Evolutionary conservation across 169 alveolate species (phyloP), one percentile per base, ranked within the genome.

Genomic region (Plasmodium billcollinsi): DNA sequence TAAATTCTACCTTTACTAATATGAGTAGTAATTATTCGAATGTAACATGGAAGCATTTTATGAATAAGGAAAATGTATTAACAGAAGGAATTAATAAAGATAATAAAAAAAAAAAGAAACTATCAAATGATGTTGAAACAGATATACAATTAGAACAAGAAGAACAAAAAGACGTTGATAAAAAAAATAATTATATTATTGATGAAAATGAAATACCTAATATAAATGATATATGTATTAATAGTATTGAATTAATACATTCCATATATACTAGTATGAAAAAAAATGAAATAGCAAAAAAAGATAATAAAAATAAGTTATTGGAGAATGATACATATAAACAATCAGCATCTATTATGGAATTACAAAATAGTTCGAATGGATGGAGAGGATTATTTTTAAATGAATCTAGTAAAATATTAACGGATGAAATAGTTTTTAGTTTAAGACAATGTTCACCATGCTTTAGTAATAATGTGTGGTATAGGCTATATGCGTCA

Each of bases 401-500:
- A 67, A 86, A 86, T 62, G 61, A 72, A 47, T 59, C 67, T 15
- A 86, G 92, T 71, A 86, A 73, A 86, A 86, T 86, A 86, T 71
- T 86, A 86, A 86, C 92, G 43, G 92, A 86, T 67, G 92, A 86
- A 73, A 72, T 86, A 15, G 88, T 50, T 63, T 86, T 86, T 65
- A 58, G 72, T n/a, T 39, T 86, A 63, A 72, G 92, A 73, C 88
- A 86, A 65, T 86, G 88, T 56, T 86, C 92, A 11, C 59, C 92
- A 6, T 70, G 86, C 20, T 86, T 86, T 73, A 72, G 18, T 39
- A 86, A 86, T 73, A 86, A 86, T 54, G 75, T 49, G 45, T 86
- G 92, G 92, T 86, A 71, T 72, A 70, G 88, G 61, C 65, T 86
- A 43, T 86, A 86, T 86, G 88, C 92, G 1, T 86, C 92, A 49